These are phyloP conservation scores for Nigrospora sphaerica DNA, from an alignment of 2,329 filamentous ascomycete species.

Conservation along the genomic window DNA sequence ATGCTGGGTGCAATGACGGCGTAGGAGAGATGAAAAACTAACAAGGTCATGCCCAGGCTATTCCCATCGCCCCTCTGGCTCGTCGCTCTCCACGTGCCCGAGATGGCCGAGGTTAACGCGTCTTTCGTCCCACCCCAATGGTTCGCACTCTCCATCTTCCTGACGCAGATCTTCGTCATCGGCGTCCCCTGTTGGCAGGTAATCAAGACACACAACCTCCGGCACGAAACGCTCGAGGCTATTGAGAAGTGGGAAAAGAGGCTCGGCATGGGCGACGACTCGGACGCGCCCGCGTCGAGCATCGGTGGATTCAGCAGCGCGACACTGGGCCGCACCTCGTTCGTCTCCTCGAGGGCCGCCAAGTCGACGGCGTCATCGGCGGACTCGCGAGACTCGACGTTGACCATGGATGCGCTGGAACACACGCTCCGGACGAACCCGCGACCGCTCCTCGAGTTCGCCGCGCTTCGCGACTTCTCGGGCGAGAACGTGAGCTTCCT, in stretches of 20 bases:
- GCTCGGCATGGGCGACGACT: slow-evolving; percentile 22
- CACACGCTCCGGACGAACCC: slow-evolving; percentile 37
- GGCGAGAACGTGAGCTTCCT: slow-evolving; percentile 54
- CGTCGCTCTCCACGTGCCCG: slow-evolving; percentile 46
- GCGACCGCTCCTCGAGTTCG: slow-evolving; percentile 41
- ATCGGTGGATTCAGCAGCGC: slow-evolving; percentile 3
- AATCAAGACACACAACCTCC: slow-evolving; percentile 33
- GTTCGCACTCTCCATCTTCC: slow-evolving; percentile 54
- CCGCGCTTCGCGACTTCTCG: slow-evolving; percentile 47
- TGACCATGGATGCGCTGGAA: slow-evolving; percentile 35
- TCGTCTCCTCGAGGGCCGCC: slow-evolving; percentile 6
- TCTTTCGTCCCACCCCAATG: slow-evolving; percentile 56
- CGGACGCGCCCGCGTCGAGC: slow-evolving; percentile 24
- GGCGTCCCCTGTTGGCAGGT: slow-evolving; percentile 57
- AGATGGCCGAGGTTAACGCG: slow-evolving; percentile 42
- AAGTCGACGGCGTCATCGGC: slow-evolving; percentile 4
- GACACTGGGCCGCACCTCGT: slow-evolving; percentile 4
- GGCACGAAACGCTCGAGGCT: slow-evolving; percentile 39
- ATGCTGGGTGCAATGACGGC: background rate
- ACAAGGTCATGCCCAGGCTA: slow-evolving; percentile 31
- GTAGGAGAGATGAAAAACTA: no score
- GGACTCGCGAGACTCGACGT: slow-evolving; percentile 7
- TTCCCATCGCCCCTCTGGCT: slow-evolving; percentile 64
- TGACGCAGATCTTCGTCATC: slow-evolving; percentile 57
- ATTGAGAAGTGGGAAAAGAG: slow-evolving; percentile 41